phyloP scores from a whole-genome alignment of 2,329 filamentous ascomycete species.

The Penicillium psychrosexuale region DNA sequence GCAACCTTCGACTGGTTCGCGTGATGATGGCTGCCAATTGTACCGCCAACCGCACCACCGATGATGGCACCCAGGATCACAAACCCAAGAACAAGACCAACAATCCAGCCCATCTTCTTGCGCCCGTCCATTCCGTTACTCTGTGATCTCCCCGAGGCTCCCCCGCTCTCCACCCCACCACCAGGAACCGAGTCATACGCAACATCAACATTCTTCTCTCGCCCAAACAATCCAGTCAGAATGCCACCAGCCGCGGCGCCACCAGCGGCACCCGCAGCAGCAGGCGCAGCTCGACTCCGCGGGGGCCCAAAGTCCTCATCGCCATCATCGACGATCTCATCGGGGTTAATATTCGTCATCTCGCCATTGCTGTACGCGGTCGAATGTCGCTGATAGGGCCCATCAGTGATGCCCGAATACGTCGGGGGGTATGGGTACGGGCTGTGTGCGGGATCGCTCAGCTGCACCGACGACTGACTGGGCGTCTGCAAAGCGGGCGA shows the following conservation, averaged over 20 bases:
- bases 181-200: constrained; percentile 56
- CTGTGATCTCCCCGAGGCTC: constrained; percentile 65
- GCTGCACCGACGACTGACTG: constrained; percentile 30
- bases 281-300: constrained; percentile 18
- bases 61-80: constrained; percentile 68
- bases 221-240: constrained; percentile 45
- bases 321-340: constrained; percentile 79
- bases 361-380: constrained; percentile 45
- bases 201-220: constrained; percentile 42
- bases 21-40: constrained; percentile 57
- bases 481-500: constrained; percentile 35
- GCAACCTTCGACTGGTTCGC: constrained; percentile 30
- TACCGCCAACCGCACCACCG: constrained; percentile 70
- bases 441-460: constrained; percentile 38
- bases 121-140: constrained; percentile 59
- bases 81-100: constrained; percentile 64
- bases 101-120: constrained; percentile 66
- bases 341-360: constrained; percentile 63
- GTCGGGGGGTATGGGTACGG: constrained; percentile 38
- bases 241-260: constrained; percentile 45
- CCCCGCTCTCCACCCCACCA: constrained; percentile 40
- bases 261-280: constrained; percentile 41
- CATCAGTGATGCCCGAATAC: constrained; percentile 49
- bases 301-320: constrained; percentile 71
- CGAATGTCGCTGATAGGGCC: constrained; percentile 64